phyloP scores from a whole-genome alignment of 768 basidiomycete genomes.

The Arthromyces matolae region DNA sequence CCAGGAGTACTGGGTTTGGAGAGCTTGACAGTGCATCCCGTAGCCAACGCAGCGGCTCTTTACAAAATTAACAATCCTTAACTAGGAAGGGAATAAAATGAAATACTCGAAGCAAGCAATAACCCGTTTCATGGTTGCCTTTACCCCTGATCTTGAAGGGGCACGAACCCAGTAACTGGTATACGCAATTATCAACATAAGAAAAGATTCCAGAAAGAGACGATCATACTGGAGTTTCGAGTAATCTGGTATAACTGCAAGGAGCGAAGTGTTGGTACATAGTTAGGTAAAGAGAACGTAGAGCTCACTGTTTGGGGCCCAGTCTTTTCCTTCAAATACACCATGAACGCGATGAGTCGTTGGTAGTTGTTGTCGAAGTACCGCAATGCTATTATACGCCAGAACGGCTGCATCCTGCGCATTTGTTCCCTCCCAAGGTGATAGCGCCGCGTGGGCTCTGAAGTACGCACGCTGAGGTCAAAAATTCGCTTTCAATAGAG shows the following conservation, averaged over 20 bases:
- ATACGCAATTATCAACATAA: neutral
- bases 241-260: slow-evolving; percentile 78
- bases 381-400: slow-evolving; percentile 75
- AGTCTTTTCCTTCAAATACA: slow-evolving; percentile 69
- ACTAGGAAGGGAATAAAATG: neutral
- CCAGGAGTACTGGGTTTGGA: slow-evolving; percentile 4
- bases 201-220: neutral
- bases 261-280: neutral
- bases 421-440: slow-evolving; percentile 83
- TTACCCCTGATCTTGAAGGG: slow-evolving; percentile 57
- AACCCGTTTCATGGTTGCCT: slow-evolving; percentile 56
- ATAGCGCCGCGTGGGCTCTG: slow-evolving; percentile 74
- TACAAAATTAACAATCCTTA: neutral
- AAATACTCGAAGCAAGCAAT: slow-evolving; percentile 48
- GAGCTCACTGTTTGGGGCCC: slow-evolving; percentile 65
- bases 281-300: neutral
- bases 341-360: slow-evolving; percentile 80
- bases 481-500: neutral
- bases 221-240: slow-evolving; percentile 58
- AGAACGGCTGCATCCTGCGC: slow-evolving; percentile 83
- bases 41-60: slow-evolving; percentile 22
- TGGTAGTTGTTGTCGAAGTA: slow-evolving; percentile 75
- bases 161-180: slow-evolving; percentile 70
- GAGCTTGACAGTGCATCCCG: slow-evolving; percentile 20
- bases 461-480: neutral